A percentile compares a stretch with the other conserved stretches of the same genome.
Evolutionary conservation across 306 rosid species (phyloP).

Genomic region (Prunus fruticosa): DNA sequence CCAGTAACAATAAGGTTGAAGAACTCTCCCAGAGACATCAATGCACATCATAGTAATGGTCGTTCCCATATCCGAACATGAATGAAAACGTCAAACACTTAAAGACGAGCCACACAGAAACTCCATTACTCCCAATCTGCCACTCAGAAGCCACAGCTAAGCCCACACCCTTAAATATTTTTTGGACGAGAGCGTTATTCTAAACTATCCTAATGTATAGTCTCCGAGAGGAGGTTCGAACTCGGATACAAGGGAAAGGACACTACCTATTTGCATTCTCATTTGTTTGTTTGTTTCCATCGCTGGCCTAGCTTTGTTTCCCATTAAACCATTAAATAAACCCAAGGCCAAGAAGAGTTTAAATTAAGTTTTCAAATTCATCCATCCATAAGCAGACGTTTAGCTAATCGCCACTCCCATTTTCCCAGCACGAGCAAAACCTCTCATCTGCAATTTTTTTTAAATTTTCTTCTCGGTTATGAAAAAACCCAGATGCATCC

Average conservation of each 20-base stretch:
- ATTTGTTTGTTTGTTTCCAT: neutral
- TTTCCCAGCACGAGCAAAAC: conserved; percentile 19
- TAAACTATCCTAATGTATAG: no score
- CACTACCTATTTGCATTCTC: no score
- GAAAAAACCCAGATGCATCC: conserved; percentile 52
- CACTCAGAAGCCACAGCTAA: neutral
- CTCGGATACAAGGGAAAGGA: no score
- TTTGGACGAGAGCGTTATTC: no score
- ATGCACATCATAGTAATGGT: conserved; percentile 14
- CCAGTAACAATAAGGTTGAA: neutral
- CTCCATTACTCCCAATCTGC: no score
- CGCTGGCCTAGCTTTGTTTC: neutral
- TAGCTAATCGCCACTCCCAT: conserved; percentile 44
- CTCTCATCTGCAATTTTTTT: neutral
- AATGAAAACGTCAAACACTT: conserved; percentile 33
- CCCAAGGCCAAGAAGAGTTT: neutral
- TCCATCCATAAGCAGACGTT: conserved; percentile 50
- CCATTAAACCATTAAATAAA: no score
- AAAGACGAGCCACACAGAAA: conserved; percentile 14
- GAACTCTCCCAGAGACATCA: neutral
- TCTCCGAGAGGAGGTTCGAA: no score
- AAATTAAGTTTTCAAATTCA: neutral
- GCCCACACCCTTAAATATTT: neutral
- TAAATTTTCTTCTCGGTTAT: conserved; percentile 24
- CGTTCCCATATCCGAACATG: conserved; percentile 13